phyloP scores from a whole-genome alignment of 1,284 basidiomycete genomes.

The Ceratobasidium sp. region DNA sequence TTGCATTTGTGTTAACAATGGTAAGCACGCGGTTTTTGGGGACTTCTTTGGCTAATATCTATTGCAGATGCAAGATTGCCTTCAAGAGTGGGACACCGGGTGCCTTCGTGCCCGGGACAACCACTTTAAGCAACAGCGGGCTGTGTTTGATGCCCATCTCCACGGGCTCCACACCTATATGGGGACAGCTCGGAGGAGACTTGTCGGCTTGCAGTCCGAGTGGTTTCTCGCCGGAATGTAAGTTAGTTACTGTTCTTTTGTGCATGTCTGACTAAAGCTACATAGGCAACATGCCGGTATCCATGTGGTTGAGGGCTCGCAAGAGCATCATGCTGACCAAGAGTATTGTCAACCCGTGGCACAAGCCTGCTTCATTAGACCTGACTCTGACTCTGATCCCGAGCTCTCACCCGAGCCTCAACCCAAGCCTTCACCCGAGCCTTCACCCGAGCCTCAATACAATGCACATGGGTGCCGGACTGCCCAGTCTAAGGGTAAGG shows the following conservation, averaged over 20 bases:
- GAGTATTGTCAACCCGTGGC: background rate
- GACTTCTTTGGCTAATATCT: background rate
- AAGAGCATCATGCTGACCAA: background rate
- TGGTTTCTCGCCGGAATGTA: conserved; percentile 4
- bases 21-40: background rate
- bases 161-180: background rate
- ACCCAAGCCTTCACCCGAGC: background rate
- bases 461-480: background rate
- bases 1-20: conserved; percentile 7
- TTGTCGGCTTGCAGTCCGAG: background rate
- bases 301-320: background rate
- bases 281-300: background rate
- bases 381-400: background rate
- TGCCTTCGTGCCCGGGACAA: background rate
- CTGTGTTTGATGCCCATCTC: conserved; percentile 3
- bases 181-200: background rate
- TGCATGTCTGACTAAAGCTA: background rate
- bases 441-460: background rate
- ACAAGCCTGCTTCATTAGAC: background rate
- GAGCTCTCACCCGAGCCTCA: too few relatives aligned
- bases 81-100: conserved; percentile 11
- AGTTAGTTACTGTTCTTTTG: background rate
- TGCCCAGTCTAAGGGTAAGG: background rate
- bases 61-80: conserved; percentile 3
- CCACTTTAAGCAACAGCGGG: background rate